Evolutionary conservation across 768 basidiomycete species (phyloP).

Genomic region (Mycena kentingensis): DNA sequence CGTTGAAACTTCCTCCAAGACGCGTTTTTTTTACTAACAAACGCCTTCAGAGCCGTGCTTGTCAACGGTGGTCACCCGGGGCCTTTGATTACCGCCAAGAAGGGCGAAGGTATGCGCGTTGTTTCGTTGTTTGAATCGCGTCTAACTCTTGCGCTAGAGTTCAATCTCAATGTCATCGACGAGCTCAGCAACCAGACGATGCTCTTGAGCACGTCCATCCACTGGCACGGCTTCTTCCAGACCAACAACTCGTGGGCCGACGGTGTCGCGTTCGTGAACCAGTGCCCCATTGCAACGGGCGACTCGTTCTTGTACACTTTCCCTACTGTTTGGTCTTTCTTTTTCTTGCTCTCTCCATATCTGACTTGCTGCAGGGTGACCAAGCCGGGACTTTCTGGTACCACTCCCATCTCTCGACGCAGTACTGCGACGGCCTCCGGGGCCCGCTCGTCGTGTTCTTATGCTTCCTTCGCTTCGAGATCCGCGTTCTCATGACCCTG

Average conservation of each 20-base stretch:
- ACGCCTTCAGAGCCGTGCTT: constrained; percentile 4
- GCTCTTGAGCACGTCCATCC: constrained; percentile 33
- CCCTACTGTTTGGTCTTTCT: constrained; percentile 8
- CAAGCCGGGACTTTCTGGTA: constrained; percentile 28
- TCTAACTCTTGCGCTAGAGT: no score
- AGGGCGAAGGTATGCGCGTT: no score
- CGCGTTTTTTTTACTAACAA: background rate
- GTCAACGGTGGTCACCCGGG: constrained; percentile 4
- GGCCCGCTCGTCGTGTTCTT: background rate
- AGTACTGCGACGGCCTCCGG: constrained; percentile 9
- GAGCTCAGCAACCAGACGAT: constrained; percentile 37
- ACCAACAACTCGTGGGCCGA: constrained; percentile 27
- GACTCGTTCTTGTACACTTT: constrained; percentile 32
- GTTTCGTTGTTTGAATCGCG: no score
- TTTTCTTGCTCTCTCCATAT: no score
- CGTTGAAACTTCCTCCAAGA: background rate
- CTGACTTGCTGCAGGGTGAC: no score
- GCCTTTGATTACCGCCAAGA: constrained; percentile 15
- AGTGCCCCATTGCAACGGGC: constrained; percentile 33
- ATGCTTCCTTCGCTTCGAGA: background rate
- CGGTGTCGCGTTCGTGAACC: constrained; percentile 30
- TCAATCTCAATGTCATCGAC: constrained; percentile 28
- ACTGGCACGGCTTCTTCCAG: constrained; percentile 25
- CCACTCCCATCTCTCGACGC: constrained; percentile 11
- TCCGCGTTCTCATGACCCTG: background rate